phyloP scores from a whole-genome alignment of 805 yeast species.

The Wickerhamomyces kurtzmanii region DNA sequence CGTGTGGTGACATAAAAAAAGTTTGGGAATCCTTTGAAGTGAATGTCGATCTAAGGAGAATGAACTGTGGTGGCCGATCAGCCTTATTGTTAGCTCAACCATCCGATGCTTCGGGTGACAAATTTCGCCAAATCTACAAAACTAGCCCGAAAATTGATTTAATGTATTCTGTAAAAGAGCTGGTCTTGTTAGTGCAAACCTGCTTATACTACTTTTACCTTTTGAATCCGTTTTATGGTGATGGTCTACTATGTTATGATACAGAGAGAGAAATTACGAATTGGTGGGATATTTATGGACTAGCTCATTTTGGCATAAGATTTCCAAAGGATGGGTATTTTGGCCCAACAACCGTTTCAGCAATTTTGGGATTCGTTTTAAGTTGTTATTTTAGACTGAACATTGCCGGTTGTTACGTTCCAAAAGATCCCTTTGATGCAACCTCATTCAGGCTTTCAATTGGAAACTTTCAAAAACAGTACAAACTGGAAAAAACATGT shows the following conservation, averaged over 20 bases:
- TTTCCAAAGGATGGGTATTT: conserved; percentile 45
- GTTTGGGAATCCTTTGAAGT: conserved; percentile 53
- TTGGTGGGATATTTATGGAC: conserved; percentile 82
- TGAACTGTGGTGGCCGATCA: conserved; percentile 82
- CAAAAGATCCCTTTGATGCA: conserved; percentile 83
- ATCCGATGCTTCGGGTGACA: conserved; percentile 70
- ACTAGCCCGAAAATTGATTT: conserved; percentile 30
- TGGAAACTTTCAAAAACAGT: conserved; percentile 69
- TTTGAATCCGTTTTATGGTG: conserved; percentile 59
- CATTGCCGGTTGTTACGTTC: conserved; percentile 43
- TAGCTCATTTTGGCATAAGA: conserved; percentile 24
- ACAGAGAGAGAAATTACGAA: conserved; percentile 61
- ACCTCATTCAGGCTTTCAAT: conserved; percentile 59
- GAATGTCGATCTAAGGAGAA: conserved; percentile 65
- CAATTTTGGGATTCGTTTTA: conserved; percentile 67
- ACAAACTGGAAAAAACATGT: conserved; percentile 38
- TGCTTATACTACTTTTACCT: conserved; percentile 71
- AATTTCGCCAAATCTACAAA: conserved; percentile 67
- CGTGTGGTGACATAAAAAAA: conserved; percentile 42
- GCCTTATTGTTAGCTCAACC: conserved; percentile 64
- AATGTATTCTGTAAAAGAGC: conserved; percentile 30
- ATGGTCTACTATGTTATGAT: conserved; percentile 74
- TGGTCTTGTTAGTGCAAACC: conserved; percentile 67
- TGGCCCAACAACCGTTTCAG: conserved; percentile 64
- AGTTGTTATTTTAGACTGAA: conserved; percentile 60